phyloP scores from a whole-genome alignment of 805 yeast genomes.

The Isabelozyma heimii region DNA sequence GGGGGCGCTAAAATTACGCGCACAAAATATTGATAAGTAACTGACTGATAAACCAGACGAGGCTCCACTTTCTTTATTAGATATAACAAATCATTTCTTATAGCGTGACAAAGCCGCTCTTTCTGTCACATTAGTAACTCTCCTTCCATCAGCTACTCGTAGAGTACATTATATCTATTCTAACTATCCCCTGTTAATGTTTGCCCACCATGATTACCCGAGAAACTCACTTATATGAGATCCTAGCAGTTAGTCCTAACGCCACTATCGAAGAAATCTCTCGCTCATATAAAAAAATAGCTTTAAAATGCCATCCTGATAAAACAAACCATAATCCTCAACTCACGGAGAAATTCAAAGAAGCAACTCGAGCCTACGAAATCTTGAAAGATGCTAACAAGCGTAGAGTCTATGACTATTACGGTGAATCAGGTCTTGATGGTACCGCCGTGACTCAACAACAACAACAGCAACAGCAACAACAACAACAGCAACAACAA shows the following conservation, averaged over 20 bases:
- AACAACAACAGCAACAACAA: slow-evolving; percentile 1
- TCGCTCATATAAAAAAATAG: slow-evolving; percentile 33
- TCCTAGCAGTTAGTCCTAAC: slow-evolving; percentile 25
- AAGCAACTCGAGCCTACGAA: slow-evolving; percentile 66
- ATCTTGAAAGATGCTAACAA: slow-evolving; percentile 47
- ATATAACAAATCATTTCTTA: no score
- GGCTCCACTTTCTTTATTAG: no score
- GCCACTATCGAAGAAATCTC: slow-evolving; percentile 39
- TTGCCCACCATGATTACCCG: slow-evolving; percentile 10
- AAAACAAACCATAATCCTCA: slow-evolving; percentile 50
- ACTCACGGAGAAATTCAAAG: slow-evolving; percentile 55
- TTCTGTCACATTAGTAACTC: no score
- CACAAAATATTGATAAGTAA: background rate
- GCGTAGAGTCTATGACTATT: slow-evolving; percentile 50
- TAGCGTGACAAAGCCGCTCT: no score
- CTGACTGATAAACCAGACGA: background rate
- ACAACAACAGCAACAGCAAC: slow-evolving; percentile 1
- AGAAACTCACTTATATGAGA: slow-evolving; percentile 33
- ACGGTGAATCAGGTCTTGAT: slow-evolving; percentile 46
- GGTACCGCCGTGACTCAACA: slow-evolving; percentile 13
- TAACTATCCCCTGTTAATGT: background rate
- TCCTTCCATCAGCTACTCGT: no score
- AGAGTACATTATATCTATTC: no score
- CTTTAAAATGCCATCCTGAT: slow-evolving; percentile 64
- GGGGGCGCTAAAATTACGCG: background rate